phyloP scores from a whole-genome alignment of 768 basidiomycete genomes.

The Russula brevipes region DNA sequence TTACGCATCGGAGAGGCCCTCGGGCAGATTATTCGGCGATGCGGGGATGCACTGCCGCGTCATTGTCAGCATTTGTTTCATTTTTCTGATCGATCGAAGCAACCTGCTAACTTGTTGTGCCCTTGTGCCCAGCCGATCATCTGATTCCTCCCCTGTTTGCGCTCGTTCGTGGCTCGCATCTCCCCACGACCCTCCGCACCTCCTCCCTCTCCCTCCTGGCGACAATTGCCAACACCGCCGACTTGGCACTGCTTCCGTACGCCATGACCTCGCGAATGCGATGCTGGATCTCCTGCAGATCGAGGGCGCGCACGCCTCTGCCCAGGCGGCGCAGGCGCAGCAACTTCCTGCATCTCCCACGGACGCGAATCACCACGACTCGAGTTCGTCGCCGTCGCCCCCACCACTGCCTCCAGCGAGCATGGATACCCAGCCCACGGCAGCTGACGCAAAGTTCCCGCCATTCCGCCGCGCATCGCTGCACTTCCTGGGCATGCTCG shows the following conservation, averaged over 20 bases:
- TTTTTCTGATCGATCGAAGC: not conserved
- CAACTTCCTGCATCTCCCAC: conserved; percentile 1
- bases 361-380: not conserved
- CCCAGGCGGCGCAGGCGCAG: not conserved
- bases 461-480: conserved; percentile 80
- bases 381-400: not conserved
- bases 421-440: conserved; percentile 56
- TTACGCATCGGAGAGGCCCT: conserved; percentile 84
- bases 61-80: conserved; percentile 49
- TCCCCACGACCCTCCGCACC: conserved; percentile 69
- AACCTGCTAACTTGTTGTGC: conserved; percentile 23
- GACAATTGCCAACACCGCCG: conserved; percentile 60
- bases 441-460: conserved; percentile 61
- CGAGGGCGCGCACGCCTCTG: conserved; percentile 41
- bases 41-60: conserved; percentile 59
- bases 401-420: conserved; percentile 21
- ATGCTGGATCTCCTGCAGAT: conserved; percentile 76
- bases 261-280: conserved; percentile 53
- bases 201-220: conserved; percentile 69
- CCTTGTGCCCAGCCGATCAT: conserved; percentile 48
- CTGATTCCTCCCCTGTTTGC: conserved; percentile 69
- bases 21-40: conserved; percentile 65
- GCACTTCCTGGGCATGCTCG: conserved; percentile 68
- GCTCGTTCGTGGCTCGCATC: conserved; percentile 50
- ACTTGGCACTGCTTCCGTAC: conserved; percentile 60